A percentile compares a stretch with the other conserved stretches of the same genome.
phyloP scores from a whole-genome alignment of 352 stramenopile genomes.

The Phytophthora colocasiae region DNA sequence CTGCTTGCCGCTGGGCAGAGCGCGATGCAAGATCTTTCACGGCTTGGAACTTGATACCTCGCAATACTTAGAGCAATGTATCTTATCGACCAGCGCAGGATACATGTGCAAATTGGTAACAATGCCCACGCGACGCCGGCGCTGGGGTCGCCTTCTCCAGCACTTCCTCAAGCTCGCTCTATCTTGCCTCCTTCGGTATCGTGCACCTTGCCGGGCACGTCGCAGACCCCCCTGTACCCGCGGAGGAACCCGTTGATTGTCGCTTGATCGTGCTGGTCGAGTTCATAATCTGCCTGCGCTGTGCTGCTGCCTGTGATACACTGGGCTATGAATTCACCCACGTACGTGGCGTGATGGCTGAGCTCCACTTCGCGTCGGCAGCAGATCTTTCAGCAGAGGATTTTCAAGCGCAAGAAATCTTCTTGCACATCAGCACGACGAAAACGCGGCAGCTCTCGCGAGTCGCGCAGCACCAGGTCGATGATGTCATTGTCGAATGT shows the following conservation, averaged over 20 bases:
- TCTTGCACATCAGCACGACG: slow-evolving; percentile 31
- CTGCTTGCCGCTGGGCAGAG: neutral
- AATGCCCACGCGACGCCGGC: slow-evolving; percentile 3
- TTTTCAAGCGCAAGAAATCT: slow-evolving; percentile 27
- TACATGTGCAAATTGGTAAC: slow-evolving; percentile 20
- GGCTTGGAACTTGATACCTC: slow-evolving; percentile 13
- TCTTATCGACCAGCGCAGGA: slow-evolving; percentile 27
- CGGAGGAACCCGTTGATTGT: slow-evolving; percentile 13
- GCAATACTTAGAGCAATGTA: neutral
- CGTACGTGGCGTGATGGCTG: slow-evolving; percentile 3
- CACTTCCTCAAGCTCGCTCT: slow-evolving; percentile 31
- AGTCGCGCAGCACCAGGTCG: slow-evolving; percentile 29
- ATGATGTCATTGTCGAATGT: slow-evolving; percentile 5
- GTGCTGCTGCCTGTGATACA: neutral
- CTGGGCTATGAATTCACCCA: slow-evolving; percentile 3
- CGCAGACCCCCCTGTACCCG: slow-evolving; percentile 36
- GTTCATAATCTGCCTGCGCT: slow-evolving; percentile 23
- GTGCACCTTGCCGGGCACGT: slow-evolving; percentile 24
- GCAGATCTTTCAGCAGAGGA: slow-evolving; percentile 24
- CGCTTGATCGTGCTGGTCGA: slow-evolving; percentile 19
- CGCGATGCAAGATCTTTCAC: slow-evolving; percentile 12
- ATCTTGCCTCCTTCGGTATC: slow-evolving; percentile 29
- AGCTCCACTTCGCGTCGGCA: slow-evolving; percentile 19
- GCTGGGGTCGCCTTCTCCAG: slow-evolving; percentile 1
- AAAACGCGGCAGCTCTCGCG: slow-evolving; percentile 20